A percentile compares a stretch with the other conserved stretches of the same genome.
These are phyloP conservation scores for Ilyonectria sp. DNA, from an alignment of 2,329 filamentous ascomycete species.

Conservation along the genomic window DNA sequence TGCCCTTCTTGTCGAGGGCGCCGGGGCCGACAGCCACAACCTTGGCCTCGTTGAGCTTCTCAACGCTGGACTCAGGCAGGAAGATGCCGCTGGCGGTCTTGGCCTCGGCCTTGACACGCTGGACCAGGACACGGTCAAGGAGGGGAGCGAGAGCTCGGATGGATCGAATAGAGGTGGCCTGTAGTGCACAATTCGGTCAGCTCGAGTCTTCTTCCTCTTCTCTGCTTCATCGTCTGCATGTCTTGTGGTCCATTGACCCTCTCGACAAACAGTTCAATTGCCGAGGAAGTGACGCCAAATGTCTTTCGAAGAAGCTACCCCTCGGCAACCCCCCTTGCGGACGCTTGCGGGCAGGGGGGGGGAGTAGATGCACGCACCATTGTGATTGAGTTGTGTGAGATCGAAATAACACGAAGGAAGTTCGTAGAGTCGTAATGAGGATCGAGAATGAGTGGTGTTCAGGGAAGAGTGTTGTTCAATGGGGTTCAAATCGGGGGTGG, in stretches of 20 bases:
- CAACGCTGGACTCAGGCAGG: conserved; percentile 95
- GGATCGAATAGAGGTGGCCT: conserved; percentile 87
- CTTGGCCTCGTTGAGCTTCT: conserved; percentile 98
- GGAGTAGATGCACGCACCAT: conserved; percentile 46
- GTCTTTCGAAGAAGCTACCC: conserved; percentile 20
- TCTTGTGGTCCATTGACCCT: conserved; percentile 4
- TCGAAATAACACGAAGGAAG: conserved; percentile 26
- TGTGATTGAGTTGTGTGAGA: conserved; percentile 42
- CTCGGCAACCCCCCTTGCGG: conserved; percentile 4
- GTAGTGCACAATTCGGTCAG: conserved; percentile 26
- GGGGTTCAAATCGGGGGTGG: conserved; percentile 49
- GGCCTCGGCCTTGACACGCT: conserved; percentile 96
- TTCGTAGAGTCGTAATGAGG: conserved; percentile 42
- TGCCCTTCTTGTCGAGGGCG: conserved; percentile 87
- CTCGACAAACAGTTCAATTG: conserved; percentile 34
- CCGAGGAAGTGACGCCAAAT: conserved; percentile 39
- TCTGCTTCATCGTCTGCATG: conserved; percentile 14
- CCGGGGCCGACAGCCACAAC: conserved; percentile 96
- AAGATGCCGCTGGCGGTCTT: conserved; percentile 98
- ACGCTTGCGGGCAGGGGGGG: not conserved
- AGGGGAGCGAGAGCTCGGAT: conserved; percentile 96
- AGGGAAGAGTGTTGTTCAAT: conserved; percentile 39
- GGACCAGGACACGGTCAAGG: conserved; percentile 97
- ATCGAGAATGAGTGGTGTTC: conserved; percentile 34
- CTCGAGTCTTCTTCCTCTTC: not conserved